Conservation (phyloP, 73 alveolate genomes). For the Paramecium primaurelia region DNA sequence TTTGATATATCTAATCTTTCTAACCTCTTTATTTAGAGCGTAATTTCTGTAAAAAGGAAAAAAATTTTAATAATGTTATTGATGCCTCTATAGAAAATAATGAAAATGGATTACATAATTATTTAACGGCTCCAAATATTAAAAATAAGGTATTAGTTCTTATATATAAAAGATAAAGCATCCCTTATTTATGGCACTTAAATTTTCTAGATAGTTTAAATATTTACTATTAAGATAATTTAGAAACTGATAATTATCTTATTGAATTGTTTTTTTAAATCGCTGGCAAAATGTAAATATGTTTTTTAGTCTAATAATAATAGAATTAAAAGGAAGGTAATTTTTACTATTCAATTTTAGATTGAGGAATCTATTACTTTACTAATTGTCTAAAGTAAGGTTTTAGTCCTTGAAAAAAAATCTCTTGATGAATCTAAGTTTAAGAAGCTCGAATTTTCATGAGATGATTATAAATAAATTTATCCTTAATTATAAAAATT, state of each 20-base stretch:
- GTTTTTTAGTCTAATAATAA: background rate
- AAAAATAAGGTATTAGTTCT: background rate
- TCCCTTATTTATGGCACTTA: slow-evolving; percentile 41
- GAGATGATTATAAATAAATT: background rate
- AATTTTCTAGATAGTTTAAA: slow-evolving; percentile 34
- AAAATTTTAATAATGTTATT: background rate
- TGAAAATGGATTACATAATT: slow-evolving; percentile 10
- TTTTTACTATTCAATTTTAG: background rate
- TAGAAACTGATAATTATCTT: background rate
- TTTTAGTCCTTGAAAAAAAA: background rate
- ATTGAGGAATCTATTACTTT: background rate
- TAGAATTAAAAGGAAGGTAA: background rate
- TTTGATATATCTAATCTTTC: slow-evolving; percentile 13
- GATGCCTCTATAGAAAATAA: slow-evolving; percentile 26
- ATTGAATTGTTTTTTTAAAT: too few species aligned
- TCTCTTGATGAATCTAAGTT: background rate
- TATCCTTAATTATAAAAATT: background rate
- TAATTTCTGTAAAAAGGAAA: slow-evolving; percentile 39
- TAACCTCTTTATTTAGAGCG: background rate
- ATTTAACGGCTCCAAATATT: slow-evolving; percentile 54
- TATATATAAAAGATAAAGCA: background rate
- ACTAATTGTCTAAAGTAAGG: background rate
- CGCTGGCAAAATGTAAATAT: too few species aligned
- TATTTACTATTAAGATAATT: background rate
- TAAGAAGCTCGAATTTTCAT: background rate